Evolutionary conservation across 2,329 filamentous ascomycete species (phyloP), one percentile per base, ranked within the genome.

Genomic region (Phaeosphaeriaceae sp.): DNA sequence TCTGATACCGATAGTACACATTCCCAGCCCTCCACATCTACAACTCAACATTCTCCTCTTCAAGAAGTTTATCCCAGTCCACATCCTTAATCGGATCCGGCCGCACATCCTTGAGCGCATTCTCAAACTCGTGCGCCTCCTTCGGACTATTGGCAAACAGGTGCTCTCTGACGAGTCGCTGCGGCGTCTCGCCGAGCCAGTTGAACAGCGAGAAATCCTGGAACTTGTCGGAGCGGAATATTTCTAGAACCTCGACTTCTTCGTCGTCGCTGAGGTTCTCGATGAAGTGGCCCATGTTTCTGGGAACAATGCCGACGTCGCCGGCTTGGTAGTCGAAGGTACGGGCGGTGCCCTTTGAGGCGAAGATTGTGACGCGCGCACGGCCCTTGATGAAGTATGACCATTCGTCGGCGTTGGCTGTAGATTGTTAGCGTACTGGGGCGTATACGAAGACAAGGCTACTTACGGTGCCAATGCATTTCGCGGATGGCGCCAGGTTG

Each of bases 221-320:
- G 67, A 91, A 92, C 68, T 86, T 80, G 57, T 88, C 84, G 0
- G 87, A 82, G 41, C 85, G 80, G 74, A 92, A 88, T 13, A 92
- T 85, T 73, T 92, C 89, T 9, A 92, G 76, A 71, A 92, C 88
- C 67, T 90, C 85, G 2, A 92, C 73, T 15, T 87, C 83, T 68
- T 91, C 87, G 40, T 89, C 83, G n/a, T 88, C 86, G 33, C 77
- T 79, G 4, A 90, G 83, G 61, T 92, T 92, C 79, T 93, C 88
- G 45, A 93, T 87, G 67, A 90, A 92, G 67, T 92, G 88, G 3
- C 87, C 89, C 80, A 89, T 90, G 67, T 89, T 90, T 64, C 70
- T 80, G 0, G 89, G 89, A 5, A 92, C 87, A 54, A 92, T 88
- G 12, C 87, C 89, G 0, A 91, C 87, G 61, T 92, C 89, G 2